phyloP scores from a whole-genome alignment of 2,329 filamentous ascomycete species.

The Colletotrichum cordylinicola region DNA sequence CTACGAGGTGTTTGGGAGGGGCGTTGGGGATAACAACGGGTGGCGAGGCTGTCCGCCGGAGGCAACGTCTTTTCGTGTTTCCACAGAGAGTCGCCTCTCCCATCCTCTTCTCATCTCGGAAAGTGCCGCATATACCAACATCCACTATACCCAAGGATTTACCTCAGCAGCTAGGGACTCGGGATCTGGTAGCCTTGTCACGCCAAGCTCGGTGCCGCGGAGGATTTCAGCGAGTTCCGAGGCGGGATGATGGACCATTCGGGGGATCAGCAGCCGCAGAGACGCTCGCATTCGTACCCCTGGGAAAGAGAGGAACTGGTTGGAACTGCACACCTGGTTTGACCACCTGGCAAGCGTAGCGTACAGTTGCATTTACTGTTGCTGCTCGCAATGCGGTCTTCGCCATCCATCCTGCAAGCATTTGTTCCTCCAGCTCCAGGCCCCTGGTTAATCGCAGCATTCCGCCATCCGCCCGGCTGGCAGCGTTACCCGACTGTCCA shows the following conservation, averaged over 20 bases:
- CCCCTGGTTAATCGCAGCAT: not conserved
- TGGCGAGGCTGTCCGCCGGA: not conserved
- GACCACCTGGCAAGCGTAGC: not conserved
- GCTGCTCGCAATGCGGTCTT: not conserved
- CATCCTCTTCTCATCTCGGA: not conserved
- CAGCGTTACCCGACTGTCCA: not conserved
- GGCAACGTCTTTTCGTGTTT: not conserved
- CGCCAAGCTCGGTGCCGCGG: not conserved
- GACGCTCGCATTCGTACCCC: not conserved
- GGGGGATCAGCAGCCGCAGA: not conserved
- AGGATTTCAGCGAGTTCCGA: not conserved
- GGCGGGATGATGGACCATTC: not conserved
- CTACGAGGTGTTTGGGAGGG: not conserved
- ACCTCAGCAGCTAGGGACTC: not conserved
- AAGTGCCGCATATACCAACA: not conserved
- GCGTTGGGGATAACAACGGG: not conserved
- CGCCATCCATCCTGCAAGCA: not conserved
- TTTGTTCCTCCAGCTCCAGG: not conserved
- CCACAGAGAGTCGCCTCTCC: not conserved
- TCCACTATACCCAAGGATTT: not conserved
- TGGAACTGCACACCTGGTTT: not conserved
- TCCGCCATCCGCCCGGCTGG: not conserved
- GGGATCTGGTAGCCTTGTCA: not conserved
- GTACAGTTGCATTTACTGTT: not conserved
- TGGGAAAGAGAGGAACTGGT: not conserved